Evolutionary conservation across 176 grass and related monocot species (phyloP).

Genomic region (Ensete ventricosum): DNA sequence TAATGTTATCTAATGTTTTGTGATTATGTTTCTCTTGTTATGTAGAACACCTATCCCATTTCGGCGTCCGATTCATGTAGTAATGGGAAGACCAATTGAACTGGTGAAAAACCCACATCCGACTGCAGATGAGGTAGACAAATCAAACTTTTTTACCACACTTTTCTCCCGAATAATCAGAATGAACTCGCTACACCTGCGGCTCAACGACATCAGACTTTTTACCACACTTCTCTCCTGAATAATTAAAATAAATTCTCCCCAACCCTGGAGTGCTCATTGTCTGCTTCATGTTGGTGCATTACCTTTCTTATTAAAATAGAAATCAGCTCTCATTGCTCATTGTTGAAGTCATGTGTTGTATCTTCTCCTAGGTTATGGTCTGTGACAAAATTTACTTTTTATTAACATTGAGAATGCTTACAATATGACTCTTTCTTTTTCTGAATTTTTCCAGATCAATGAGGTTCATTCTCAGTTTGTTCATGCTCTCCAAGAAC

Average conservation of each 20-base stretch:
- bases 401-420: background rate
- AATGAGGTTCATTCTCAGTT: slow-evolving; percentile 69
- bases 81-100: slow-evolving; percentile 72
- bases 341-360: background rate
- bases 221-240: background rate
- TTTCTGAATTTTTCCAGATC: slow-evolving; percentile 38
- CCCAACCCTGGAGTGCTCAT: background rate
- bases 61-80: slow-evolving; percentile 59
- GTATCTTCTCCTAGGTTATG: background rate
- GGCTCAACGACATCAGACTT: background rate
- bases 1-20: background rate
- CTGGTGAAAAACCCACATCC: slow-evolving; percentile 63
- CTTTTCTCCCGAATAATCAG: too few species aligned
- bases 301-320: too few species aligned
- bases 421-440: background rate
- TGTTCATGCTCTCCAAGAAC: slow-evolving; percentile 44
- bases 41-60: slow-evolving; percentile 81
- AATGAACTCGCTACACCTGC: background rate
- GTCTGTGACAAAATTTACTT: background rate
- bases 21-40: slow-evolving; percentile 8
- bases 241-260: background rate
- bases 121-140: slow-evolving; percentile 56
- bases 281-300: background rate
- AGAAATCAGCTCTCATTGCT: too few species aligned
- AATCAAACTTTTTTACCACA: background rate